Evolutionary conservation across 257 asterid species (phyloP).

Genomic region (Nicotiana paniculata): DNA sequence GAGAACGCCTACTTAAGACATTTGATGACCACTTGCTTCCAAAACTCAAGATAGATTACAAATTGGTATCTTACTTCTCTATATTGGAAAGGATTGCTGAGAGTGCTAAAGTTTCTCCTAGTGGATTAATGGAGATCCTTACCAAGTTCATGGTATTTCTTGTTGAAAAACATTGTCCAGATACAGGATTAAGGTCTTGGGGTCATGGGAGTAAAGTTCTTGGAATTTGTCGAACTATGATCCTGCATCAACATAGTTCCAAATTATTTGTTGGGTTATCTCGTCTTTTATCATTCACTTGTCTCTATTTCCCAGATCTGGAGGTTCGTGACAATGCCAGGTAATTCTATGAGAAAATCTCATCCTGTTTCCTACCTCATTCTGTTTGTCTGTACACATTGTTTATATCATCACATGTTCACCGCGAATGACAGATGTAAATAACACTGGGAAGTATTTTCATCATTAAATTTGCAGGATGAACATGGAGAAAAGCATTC

Average conservation of each 20-base stretch:
- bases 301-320: conserved; percentile 89
- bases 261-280: conserved; percentile 64
- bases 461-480: background rate
- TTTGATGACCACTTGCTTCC: conserved; percentile 68
- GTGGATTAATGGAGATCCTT: conserved; percentile 70
- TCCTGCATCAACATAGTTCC: conserved; percentile 74
- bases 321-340: conserved; percentile 96
- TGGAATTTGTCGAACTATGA: conserved; percentile 79
- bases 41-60: conserved; percentile 61
- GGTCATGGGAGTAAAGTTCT: conserved; percentile 79
- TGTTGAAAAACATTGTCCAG: conserved; percentile 76
- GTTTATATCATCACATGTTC: background rate
- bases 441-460: background rate
- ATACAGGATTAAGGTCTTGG: conserved; percentile 81
- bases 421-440: background rate
- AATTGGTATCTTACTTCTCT: conserved; percentile 73
- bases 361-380: background rate
- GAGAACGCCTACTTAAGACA: conserved; percentile 68
- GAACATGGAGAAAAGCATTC: background rate
- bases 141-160: conserved; percentile 57
- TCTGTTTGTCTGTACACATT: conserved; percentile 4
- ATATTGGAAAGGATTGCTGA: conserved; percentile 72
- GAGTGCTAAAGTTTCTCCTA: conserved; percentile 64
- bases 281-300: conserved; percentile 58
- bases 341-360: conserved; percentile 28